Conservation (phyloP, 2,329 filamentous ascomycete species). For the Xylariaceae sp. region DNA sequence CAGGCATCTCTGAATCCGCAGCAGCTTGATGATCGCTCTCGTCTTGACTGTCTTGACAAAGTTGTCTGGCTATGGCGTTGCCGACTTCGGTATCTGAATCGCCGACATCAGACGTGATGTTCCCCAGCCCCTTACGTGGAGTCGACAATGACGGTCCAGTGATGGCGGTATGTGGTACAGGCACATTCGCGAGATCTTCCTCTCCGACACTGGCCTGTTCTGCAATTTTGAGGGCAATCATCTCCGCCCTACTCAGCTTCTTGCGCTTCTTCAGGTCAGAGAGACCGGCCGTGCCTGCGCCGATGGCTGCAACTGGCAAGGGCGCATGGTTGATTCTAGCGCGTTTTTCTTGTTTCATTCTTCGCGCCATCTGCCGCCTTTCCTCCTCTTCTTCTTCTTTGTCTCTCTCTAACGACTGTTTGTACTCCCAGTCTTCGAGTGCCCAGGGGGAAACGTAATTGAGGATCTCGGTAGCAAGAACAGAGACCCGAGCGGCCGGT, state of each 20-base stretch:
- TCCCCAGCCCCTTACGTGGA: slow-evolving; percentile 32
- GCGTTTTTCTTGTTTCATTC: slow-evolving; percentile 17
- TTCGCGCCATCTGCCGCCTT: slow-evolving; percentile 24
- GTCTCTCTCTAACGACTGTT: slow-evolving; percentile 40
- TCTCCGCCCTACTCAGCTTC: slow-evolving; percentile 29
- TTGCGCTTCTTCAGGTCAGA: slow-evolving; percentile 24
- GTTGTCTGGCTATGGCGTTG: slow-evolving; percentile 28
- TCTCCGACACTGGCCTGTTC: slow-evolving; percentile 20
- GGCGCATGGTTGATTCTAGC: slow-evolving; percentile 15
- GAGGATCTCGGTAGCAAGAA: slow-evolving; percentile 44
- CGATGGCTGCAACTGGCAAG: slow-evolving; percentile 6
- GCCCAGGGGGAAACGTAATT: slow-evolving; percentile 55
- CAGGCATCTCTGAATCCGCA: neutral
- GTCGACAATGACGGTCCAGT: slow-evolving; percentile 38
- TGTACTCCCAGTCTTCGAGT: slow-evolving; percentile 53
- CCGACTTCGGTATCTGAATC: slow-evolving; percentile 27
- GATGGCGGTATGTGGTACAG: slow-evolving; percentile 27
- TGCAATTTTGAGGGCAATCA: slow-evolving; percentile 23
- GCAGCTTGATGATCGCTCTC: slow-evolving; percentile 1
- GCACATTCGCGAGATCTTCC: slow-evolving; percentile 26
- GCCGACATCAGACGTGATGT: slow-evolving; percentile 16
- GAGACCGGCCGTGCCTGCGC: slow-evolving; percentile 4
- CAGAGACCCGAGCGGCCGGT: slow-evolving; percentile 42
- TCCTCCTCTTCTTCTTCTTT: slow-evolving; percentile 26
- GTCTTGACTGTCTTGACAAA: slow-evolving; percentile 18